A percentile compares a stretch with the other conserved stretches of the same genome.
These are phyloP conservation scores for Reutealis trisperma DNA, from an alignment of 345 rosid genomes.

Conservation along the genomic window DNA sequence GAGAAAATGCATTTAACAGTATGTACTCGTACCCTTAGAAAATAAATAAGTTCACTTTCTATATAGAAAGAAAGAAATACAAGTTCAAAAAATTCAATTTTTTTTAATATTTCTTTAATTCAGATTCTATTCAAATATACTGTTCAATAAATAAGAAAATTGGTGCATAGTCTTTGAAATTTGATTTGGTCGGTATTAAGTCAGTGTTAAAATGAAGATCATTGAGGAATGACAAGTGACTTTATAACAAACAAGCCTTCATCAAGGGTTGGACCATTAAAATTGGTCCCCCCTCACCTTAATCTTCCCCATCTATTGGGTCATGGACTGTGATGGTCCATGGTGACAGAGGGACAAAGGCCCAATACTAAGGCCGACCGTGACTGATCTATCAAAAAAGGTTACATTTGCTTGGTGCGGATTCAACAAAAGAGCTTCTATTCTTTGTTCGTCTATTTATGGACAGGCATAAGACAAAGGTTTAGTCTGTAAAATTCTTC, in stretches of 20 bases:
- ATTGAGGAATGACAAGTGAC: too few species aligned
- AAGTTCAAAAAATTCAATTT: too few species aligned
- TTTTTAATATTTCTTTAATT: too few species aligned
- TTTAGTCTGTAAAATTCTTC: too few species aligned
- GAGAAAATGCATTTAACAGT: neutral
- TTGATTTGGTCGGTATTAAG: conserved; percentile 1
- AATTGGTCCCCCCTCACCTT: neutral
- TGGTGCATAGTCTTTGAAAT: neutral
- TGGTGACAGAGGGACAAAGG: neutral
- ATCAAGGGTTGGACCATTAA: neutral
- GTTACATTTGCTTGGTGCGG: conserved; percentile 1
- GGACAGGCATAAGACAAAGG: too few species aligned
- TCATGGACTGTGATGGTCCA: conserved; percentile 7
- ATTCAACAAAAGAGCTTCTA: neutral
- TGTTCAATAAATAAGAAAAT: too few species aligned
- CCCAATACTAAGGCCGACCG: neutral
- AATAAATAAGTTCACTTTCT: too few species aligned
- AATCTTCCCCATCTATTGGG: neutral
- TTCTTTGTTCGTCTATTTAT: neutral
- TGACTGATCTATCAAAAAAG: conserved; percentile 3
- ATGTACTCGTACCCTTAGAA: too few species aligned
- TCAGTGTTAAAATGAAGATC: neutral
- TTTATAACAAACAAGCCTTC: neutral
- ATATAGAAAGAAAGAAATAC: too few species aligned
- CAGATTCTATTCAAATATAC: too few species aligned